phyloP scores from a whole-genome alignment of 2,329 filamentous ascomycete genomes.

The Ceratocystiopsis sp. region DNA sequence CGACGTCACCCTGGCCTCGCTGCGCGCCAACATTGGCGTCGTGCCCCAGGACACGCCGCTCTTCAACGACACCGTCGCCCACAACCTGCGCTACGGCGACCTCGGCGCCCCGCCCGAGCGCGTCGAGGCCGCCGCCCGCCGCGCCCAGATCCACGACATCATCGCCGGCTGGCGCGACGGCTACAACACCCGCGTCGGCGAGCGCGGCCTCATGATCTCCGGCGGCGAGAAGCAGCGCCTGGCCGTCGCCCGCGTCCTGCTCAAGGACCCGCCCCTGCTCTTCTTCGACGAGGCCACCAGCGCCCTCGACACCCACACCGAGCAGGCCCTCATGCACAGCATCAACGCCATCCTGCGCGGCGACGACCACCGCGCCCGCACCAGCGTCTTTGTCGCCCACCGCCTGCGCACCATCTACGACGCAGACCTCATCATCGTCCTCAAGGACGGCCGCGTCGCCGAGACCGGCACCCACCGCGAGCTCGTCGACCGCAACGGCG shows the following conservation, averaged over 20 bases:
- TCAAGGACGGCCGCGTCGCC: conserved; percentile 68
- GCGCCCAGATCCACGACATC: conserved; percentile 73
- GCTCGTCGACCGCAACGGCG: conserved; percentile 57
- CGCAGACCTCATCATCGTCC: conserved; percentile 79
- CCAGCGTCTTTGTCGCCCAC: conserved; percentile 91
- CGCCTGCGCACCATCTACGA: conserved; percentile 86
- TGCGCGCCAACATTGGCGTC: conserved; percentile 77
- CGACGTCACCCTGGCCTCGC: conserved; percentile 62
- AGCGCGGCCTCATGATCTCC: conserved; percentile 20
- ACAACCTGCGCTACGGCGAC: conserved; percentile 88
- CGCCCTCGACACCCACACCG: conserved; percentile 43
- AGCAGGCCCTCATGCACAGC: conserved; percentile 75
- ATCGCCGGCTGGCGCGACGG: conserved; percentile 69
- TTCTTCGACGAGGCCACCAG: conserved; percentile 16
- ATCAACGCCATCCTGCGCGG: conserved; percentile 87
- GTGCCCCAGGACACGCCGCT: conserved; percentile 94
- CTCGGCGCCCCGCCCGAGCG: conserved; percentile 53
- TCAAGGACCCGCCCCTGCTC: conserved; percentile 22
- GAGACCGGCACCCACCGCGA: conserved; percentile 80
- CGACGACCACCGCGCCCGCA: conserved; percentile 44
- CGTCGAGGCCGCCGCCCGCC: conserved; percentile 60
- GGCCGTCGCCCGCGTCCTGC: conserved; percentile 26
- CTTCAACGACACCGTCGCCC: conserved; percentile 90
- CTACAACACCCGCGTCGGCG: conserved; percentile 74
- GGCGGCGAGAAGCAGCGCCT: conserved; percentile 41